These are phyloP conservation scores for Penicillium roqueforti DNA, from an alignment of 495 filamentous ascomycete species.

Conservation along the genomic window DNA sequence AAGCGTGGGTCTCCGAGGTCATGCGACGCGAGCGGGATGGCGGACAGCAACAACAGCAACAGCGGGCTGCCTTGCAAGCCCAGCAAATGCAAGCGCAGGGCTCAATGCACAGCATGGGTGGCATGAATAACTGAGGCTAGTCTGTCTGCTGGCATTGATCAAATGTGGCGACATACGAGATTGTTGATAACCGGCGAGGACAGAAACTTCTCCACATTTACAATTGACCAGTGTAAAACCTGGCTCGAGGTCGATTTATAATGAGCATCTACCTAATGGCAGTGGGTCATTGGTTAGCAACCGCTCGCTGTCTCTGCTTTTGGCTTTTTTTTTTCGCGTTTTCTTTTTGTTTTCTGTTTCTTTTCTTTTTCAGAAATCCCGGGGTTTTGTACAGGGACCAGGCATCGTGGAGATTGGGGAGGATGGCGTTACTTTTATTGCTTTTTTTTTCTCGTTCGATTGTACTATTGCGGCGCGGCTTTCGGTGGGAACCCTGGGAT, in stretches of 20 bases:
- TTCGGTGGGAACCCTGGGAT: conserved; percentile 18
- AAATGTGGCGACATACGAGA: not conserved
- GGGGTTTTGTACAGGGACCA: conserved; percentile 22
- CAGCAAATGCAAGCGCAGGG: conserved; percentile 46
- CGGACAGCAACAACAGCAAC: conserved; percentile 34
- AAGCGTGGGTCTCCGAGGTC: conserved; percentile 44
- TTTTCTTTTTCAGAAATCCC: conserved; percentile 7
- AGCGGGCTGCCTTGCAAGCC: conserved; percentile 23
- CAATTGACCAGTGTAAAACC: not conserved
- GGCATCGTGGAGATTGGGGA: conserved; percentile 19
- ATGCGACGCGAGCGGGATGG: conserved; percentile 41
- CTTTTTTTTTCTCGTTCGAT: conserved; percentile 3
- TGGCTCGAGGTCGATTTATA: not conserved
- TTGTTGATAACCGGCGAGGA: not conserved
- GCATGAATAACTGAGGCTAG: conserved; percentile 35
- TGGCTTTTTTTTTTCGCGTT: not conserved
- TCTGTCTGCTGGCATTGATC: not conserved
- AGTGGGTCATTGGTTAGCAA: not conserved
- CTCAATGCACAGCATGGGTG: conserved; percentile 43
- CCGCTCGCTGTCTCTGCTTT: not conserved
- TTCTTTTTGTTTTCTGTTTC: conserved; percentile 7
- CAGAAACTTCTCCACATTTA: not conserved
- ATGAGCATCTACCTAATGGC: not conserved
- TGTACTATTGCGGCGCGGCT: conserved; percentile 25
- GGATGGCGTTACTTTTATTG: conserved; percentile 16